Percentiles rank a stretch among this genome's conserved stretches.
Evolutionary conservation across 2,329 filamentous ascomycete species (phyloP).

Genomic region (Pezicula carpinea): DNA sequence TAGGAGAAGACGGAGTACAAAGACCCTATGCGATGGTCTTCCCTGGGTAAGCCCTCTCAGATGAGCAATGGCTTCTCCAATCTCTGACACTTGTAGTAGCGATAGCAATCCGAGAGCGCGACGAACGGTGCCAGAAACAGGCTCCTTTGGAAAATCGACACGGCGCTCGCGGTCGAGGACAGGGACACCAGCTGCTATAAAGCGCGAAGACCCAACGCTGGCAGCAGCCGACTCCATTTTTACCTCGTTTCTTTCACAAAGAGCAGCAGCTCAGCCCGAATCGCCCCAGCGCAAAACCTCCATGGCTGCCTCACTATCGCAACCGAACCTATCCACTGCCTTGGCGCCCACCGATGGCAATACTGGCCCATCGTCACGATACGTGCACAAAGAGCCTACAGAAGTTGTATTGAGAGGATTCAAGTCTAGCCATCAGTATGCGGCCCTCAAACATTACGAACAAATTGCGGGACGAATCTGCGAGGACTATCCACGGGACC

Average conservation of each 20-base stretch:
- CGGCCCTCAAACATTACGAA: conserved; percentile 85
- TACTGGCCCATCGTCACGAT: conserved; percentile 17
- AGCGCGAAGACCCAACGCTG: conserved; percentile 56
- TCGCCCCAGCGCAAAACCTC: conserved; percentile 28
- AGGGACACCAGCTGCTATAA: conserved; percentile 41
- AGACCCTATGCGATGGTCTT: conserved; percentile 64
- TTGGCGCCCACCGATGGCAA: conserved; percentile 23
- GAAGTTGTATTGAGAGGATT: conserved; percentile 88
- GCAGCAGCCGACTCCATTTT: conserved; percentile 59
- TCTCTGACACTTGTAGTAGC: conserved; percentile 35
- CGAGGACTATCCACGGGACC: conserved; percentile 86
- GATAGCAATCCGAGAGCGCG: conserved; percentile 50
- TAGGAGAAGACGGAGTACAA: conserved; percentile 60
- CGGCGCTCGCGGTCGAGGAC: conserved; percentile 58
- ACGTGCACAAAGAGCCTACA: conserved; percentile 50
- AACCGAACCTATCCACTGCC: conserved; percentile 30
- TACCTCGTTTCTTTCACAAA: conserved; percentile 50
- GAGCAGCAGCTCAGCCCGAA: conserved; percentile 23
- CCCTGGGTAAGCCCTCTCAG: conserved; percentile 45
- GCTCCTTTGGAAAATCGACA: conserved; percentile 64
- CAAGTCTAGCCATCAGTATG: conserved; percentile 66
- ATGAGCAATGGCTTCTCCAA: conserved; percentile 5
- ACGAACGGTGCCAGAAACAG: conserved; percentile 53
- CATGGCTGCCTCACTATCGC: conserved; percentile 25
- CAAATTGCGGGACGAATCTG: conserved; percentile 80